Base-by-base conservation (phyloP, 495 filamentous ascomycete species). In the Aspergillus nidulans region DNA sequence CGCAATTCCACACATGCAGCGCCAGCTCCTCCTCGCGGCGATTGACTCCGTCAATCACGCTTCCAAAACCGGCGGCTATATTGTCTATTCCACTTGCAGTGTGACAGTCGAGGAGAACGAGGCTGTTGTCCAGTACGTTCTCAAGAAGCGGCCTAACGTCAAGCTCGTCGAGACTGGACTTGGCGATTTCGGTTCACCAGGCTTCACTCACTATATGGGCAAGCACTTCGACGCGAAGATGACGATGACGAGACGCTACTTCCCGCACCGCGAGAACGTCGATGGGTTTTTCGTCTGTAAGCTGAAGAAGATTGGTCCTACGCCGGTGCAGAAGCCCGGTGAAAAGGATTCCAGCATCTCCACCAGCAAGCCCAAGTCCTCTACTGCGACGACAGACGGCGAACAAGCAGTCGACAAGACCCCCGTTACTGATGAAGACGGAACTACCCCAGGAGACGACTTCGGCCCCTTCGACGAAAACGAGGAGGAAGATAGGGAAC, bases 281-380 rank as follows among this genome's bases (percentile, higher is more conserved):
- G 94, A 98, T 60, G 94, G 94, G 50, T 98, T 98, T 85, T 98
- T 95, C 68, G 94, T 97, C 53, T 87, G 89, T 64, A 98, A 97
- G 72, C 85, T 98, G 66, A 92, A 95, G 75, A 98, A 98, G 82
- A 82, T 81, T 25, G 94, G 82, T 12, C 88, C 87, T 0, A 88
- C 85, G 12, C 83, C 87, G 0, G 71, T 73, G 26, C 79, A 79
- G 34, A 77, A 81, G 55, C 64, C 73, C 18, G 71, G 60, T 16
- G 68, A 64, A 16, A 69, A 56, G 19, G 52, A 61, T 19, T 59
- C 59, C 41, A 63, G 52, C 16, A 24, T 59, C 23, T 36, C 58
- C 2, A 56, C 40, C 18, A 56, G 19, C 40, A 54, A 41, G 49
- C 32, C 60, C 44, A 39, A 62, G 41, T 61, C 61, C 7, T 63